Conservation (phyloP, 441 rosid species). For the Erysimum cheiri region DNA sequence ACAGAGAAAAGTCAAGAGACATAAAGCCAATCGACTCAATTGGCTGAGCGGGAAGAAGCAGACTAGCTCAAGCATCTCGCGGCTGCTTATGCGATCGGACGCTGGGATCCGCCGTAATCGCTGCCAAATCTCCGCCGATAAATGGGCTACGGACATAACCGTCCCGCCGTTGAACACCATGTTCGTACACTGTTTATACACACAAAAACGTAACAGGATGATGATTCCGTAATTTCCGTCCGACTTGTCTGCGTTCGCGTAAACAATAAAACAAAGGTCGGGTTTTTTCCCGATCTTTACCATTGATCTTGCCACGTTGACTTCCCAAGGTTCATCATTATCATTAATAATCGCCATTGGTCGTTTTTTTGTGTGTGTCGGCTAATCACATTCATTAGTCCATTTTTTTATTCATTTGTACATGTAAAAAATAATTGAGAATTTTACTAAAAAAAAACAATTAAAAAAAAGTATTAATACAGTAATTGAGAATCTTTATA, state of each 20-base stretch:
- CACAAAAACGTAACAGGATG: background rate
- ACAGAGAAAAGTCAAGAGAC: constrained; percentile 68
- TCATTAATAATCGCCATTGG: background rate
- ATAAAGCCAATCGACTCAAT: constrained; percentile 62
- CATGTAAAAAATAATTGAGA: too few relatives aligned
- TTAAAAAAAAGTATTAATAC: too few relatives aligned
- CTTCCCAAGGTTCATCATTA: constrained; percentile 14
- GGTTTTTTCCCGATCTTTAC: background rate
- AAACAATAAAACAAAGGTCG: constrained; percentile 12
- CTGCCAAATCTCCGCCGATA: constrained; percentile 65
- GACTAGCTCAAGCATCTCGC: constrained; percentile 66
- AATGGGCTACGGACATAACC: constrained; percentile 55
- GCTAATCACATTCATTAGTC: background rate
- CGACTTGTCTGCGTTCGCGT: constrained; percentile 7
- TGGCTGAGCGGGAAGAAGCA: constrained; percentile 71
- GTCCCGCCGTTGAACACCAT: constrained; percentile 70
- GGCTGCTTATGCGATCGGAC: constrained; percentile 56
- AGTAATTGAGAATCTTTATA: background rate
- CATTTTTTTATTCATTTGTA: background rate
- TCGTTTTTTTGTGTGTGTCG: background rate
- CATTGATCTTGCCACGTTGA: constrained; percentile 31
- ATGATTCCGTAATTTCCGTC: constrained; percentile 24
- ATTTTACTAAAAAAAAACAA: too few relatives aligned
- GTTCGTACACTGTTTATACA: background rate
- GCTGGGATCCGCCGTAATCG: constrained; percentile 48